Evolutionary conservation across 805 yeast species (phyloP).

Genomic region (Myxozyma udenii): DNA sequence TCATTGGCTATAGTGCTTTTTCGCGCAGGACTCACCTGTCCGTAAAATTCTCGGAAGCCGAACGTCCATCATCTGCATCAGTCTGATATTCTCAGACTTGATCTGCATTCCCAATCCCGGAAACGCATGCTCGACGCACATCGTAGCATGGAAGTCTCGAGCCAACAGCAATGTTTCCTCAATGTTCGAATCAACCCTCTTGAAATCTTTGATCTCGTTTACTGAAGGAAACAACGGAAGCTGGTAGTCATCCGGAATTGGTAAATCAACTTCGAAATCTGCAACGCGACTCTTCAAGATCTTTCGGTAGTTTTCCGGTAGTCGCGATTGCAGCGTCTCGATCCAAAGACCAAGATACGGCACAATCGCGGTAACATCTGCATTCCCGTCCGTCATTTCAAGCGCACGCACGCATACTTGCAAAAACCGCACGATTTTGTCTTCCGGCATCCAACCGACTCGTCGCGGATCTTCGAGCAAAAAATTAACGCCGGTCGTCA

Average conservation of each 20-base stretch:
- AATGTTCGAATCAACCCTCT: conserved; percentile 7
- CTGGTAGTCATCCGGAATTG: neutral
- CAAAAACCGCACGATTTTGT: conserved; percentile 62
- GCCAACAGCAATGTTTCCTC: conserved; percentile 20
- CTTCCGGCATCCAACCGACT: conserved; percentile 41
- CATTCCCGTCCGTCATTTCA: conserved; percentile 48
- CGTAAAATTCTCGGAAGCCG: conserved; percentile 20
- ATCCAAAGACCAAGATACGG: conserved; percentile 39
- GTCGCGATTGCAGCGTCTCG: conserved; percentile 29
- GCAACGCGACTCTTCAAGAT: conserved; percentile 3
- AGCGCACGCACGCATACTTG: conserved; percentile 65
- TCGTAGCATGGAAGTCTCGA: conserved; percentile 19
- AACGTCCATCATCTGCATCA: conserved; percentile 5
- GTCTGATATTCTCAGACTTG: conserved; percentile 16
- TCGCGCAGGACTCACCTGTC: neutral
- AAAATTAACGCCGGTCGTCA: conserved; percentile 52
- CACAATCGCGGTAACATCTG: conserved; percentile 53
- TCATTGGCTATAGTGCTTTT: neutral
- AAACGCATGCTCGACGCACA: conserved; percentile 5
- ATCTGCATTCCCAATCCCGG: conserved; percentile 10
- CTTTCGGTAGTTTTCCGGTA: conserved; percentile 13
- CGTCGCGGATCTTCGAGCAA: conserved; percentile 42
- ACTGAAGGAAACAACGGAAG: conserved; percentile 14
- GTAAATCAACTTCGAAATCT: conserved; percentile 5
- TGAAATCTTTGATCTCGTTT: conserved; percentile 7